Base-by-base conservation (phyloP, 805 yeast species). In the Metschnikowia proteae region DNA sequence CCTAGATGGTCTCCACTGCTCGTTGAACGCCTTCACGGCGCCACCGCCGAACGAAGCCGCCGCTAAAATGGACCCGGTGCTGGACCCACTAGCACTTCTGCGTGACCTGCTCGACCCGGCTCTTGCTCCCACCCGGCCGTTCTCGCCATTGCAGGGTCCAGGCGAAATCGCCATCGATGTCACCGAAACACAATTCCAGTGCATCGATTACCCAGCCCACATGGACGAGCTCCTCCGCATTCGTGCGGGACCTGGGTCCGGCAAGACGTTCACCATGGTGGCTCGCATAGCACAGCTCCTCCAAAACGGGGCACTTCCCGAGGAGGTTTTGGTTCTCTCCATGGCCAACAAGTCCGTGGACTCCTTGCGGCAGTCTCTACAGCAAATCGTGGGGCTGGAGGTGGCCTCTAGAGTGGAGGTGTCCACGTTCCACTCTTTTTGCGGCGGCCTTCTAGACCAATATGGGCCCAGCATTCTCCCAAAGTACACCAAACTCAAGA, bases 391-490 rank as follows among this genome's bases (percentile, higher is more conserved):
- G 23, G 78, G 78, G 1, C 58, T 52, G 3, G 67, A 63, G 0
- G 47, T 68, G 53, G 89, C 90, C 62, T 85, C 84, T 50, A 86
- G 84, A 62, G 86, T 87, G 6, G 96, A 96, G 13, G 86, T 90
- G 53, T 78, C 81, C 59, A 89, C 84, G 59, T 84, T 80, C 70
- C 86, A 83, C 60, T 80, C 75, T 70, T 89, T 89, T 35, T 81
- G 88, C 6, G 78, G 79, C 38, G 60, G 66, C 5, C 59, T 82
- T 23, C 64, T 83, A 1, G 74, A 69, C 11, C 71, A 72, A 6
- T 62, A 71, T 47, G 69, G 61, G 4, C 31, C 47, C 8, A 10
- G 27, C 6, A 56, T 58, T 43, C 44, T 52, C 22, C 50, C 61
- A 0, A 31, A 43, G 6, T 45, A 47, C 23, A 45, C 43, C 22